Percentiles rank a stretch among this genome's conserved stretches.
Evolutionary conservation across 2,329 filamentous ascomycete genomes (phyloP).

Genomic region (Colletotrichum endophyticum): DNA sequence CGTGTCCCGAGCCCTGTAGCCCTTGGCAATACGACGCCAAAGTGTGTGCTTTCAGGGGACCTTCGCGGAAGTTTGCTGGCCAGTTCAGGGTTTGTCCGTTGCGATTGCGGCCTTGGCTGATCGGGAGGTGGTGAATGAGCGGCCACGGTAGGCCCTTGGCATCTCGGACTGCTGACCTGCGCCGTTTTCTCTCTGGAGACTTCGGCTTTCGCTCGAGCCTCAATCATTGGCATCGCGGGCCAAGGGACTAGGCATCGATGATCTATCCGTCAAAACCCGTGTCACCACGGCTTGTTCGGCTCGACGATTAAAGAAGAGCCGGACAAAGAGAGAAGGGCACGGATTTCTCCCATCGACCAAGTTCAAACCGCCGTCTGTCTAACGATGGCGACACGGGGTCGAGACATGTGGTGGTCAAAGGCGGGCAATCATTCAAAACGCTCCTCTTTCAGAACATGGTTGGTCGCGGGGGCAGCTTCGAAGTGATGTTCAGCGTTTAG

Average conservation of each 20-base stretch:
- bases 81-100: neutral
- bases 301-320: neutral
- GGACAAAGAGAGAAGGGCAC: neutral
- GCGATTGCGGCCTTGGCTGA: conserved; percentile 2
- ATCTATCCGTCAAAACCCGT: neutral
- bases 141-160: neutral
- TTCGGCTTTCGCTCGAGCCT: conserved; percentile 11
- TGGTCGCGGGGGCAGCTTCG: neutral
- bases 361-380: neutral
- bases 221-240: conserved; percentile 12
- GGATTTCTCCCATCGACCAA: neutral
- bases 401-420: neutral
- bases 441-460: neutral
- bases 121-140: neutral
- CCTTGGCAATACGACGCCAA: conserved; percentile 3
- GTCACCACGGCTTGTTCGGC: neutral
- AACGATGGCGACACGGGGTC: neutral
- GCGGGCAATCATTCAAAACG: neutral
- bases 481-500: neutral
- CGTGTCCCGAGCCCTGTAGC: conserved; percentile 7
- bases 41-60: neutral
- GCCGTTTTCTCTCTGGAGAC: neutral
- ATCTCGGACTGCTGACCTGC: neutral
- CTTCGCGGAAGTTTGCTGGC: neutral
- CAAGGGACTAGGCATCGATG: conserved; percentile 10